Evolutionary conservation across 345 rosid species (phyloP), one percentile per base, ranked within the genome.

Genomic region (Syzygium jambos): DNA sequence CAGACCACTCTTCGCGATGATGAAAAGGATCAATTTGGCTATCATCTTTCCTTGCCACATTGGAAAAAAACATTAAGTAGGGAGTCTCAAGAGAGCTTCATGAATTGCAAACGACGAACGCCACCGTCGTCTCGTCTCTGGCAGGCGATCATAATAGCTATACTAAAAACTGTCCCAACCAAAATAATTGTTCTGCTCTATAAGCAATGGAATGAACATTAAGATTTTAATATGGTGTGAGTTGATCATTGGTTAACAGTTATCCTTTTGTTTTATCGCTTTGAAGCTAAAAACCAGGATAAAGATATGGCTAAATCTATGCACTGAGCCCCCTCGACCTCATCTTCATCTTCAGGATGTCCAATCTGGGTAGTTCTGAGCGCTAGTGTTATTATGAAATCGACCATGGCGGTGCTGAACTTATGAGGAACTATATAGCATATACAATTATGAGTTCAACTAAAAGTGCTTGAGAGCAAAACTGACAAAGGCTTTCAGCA

Each of bases 101-200:
- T 1, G 77, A 63, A 29, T 53, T 2, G 41, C 77, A 29, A 0
- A 63, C 38, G 22, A 53, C 4, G 56, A 53, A 53, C 5, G 56
- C 56, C 56, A 1, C 1, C 7, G 9, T 61, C 4, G 19, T 61
- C 77, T 14, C 38, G 1, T 16, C 38, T 63, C 7, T 63, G 77
- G 77, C 41, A 3, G 11, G 41, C 1, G 2, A 63, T 63, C 0
- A 6, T 63, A 63, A 63, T 63, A 19, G 41, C 41, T 15, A 63
- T 2, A 29, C 77, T 63, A 29, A 0, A 56, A 56, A 3, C 2
- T 0, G 12, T 23, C 6, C 61, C 1, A 1, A 29, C 77, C n/a
- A 29, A 63, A 15, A 29, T 16, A 15, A 63, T 63, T 21, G 7
- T 14, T 63, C 4, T 7, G 41, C 41, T 29, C n/a, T 29, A 29